Conservation (phyloP, 2,329 filamentous ascomycete species). For the Colletotrichum brevisporum region DNA sequence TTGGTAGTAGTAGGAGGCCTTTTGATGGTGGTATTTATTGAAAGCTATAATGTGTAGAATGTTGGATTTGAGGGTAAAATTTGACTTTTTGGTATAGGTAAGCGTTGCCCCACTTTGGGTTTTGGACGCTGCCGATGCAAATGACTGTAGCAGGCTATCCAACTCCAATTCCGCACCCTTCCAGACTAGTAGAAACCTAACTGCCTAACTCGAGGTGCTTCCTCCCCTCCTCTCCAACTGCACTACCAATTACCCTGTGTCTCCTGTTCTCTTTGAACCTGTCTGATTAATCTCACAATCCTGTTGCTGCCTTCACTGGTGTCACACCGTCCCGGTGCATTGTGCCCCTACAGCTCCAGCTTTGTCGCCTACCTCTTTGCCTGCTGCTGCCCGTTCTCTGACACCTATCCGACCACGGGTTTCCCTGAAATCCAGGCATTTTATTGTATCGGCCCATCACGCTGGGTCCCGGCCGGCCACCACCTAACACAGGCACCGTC, state of each 20-base stretch:
- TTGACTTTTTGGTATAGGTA: too few relatives aligned
- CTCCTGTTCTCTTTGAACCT: conserved; percentile 12
- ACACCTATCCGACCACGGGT: background rate
- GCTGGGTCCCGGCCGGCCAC: conserved; percentile 11
- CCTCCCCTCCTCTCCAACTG: conserved; percentile 26
- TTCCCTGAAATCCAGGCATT: conserved; percentile 5
- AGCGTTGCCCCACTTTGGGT: too few relatives aligned
- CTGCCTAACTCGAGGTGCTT: too few relatives aligned
- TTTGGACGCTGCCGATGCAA: too few relatives aligned
- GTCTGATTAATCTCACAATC: conserved; percentile 4
- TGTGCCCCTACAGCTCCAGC: conserved; percentile 11
- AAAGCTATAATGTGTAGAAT: too few relatives aligned
- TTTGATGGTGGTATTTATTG: too few relatives aligned
- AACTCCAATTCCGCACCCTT: conserved; percentile 12
- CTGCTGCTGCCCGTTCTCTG: background rate
- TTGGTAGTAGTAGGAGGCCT: too few relatives aligned
- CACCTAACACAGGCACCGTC: conserved; percentile 7
- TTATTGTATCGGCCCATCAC: conserved; percentile 1
- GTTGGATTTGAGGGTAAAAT: too few relatives aligned
- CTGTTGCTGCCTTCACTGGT: conserved; percentile 2
- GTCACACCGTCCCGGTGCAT: background rate
- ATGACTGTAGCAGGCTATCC: background rate
- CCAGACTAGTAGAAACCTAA: conserved; percentile 9
- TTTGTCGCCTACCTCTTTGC: background rate
- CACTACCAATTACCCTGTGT: conserved; percentile 5